These are phyloP conservation scores for Fusarium coffeatum DNA, from an alignment of 2,329 filamentous ascomycete species.

Conservation along the genomic window DNA sequence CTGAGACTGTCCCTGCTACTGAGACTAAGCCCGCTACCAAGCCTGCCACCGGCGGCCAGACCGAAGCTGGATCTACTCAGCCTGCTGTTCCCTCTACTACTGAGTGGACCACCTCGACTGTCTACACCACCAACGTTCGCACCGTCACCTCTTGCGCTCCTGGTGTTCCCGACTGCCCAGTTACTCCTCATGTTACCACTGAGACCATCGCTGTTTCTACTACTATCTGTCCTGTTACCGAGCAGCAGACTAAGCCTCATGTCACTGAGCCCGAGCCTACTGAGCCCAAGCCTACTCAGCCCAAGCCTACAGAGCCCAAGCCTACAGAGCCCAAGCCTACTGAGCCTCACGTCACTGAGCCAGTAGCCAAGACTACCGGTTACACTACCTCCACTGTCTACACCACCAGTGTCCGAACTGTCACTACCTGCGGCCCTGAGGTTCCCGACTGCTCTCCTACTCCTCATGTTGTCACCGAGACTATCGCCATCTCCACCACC, in stretches of 20 bases:
- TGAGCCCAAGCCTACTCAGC: slow-evolving; percentile 7
- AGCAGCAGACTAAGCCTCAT: slow-evolving; percentile 19
- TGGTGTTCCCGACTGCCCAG: slow-evolving; percentile 13
- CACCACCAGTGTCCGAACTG: slow-evolving; percentile 35
- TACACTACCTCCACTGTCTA: slow-evolving; percentile 32
- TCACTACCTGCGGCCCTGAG: slow-evolving; percentile 26
- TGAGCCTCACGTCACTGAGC: slow-evolving; percentile 3
- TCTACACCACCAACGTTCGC: slow-evolving; percentile 33
- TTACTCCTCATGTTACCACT: slow-evolving; percentile 27
- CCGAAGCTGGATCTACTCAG: slow-evolving; percentile 17
- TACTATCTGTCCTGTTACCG: slow-evolving; percentile 32
- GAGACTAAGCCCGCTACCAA: slow-evolving; percentile 16
- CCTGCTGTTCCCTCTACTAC: slow-evolving; percentile 26
- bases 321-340: slow-evolving; percentile 10
- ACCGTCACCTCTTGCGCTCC: slow-evolving; percentile 34
- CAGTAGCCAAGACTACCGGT: slow-evolving; percentile 24
- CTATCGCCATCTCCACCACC: slow-evolving; percentile 34
- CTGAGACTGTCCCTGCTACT: neutral
- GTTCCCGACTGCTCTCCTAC: slow-evolving; percentile 7
- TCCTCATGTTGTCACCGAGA: slow-evolving; percentile 20
- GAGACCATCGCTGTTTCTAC: slow-evolving; percentile 33
- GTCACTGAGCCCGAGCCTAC: slow-evolving; percentile 9
- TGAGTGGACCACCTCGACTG: slow-evolving; percentile 29
- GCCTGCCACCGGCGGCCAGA: slow-evolving; percentile 9
- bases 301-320: slow-evolving; percentile 11